Conservation (phyloP, 352 stramenopile genomes). For the Pythium brassicae region DNA sequence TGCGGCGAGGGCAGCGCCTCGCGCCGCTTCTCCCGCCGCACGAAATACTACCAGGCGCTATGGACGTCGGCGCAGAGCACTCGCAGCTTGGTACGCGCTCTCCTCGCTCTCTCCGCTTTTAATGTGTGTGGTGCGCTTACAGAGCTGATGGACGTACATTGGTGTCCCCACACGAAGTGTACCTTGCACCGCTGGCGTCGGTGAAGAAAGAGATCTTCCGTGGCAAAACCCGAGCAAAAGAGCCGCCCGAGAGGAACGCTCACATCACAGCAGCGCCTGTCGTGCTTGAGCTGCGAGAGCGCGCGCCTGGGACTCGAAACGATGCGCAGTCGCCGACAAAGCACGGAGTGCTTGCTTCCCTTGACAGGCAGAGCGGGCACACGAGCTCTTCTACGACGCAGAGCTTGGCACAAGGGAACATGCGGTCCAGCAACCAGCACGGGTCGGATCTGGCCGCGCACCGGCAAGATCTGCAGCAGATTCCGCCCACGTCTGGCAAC, state of each 20-base stretch:
- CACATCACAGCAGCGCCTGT: constrained; percentile 4
- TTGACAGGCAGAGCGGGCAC: neutral
- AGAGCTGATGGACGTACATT: no score
- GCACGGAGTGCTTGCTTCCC: constrained; percentile 1
- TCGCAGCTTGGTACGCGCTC: constrained; percentile 26
- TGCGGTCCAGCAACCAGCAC: neutral
- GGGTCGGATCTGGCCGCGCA: neutral
- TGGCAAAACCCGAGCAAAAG: constrained; percentile 6
- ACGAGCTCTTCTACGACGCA: neutral
- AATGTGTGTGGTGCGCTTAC: neutral
- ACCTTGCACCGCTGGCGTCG: constrained; percentile 29
- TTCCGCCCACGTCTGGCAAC: neutral
- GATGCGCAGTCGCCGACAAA: constrained; percentile 3
- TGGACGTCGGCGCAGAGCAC: constrained; percentile 24
- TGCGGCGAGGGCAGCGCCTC: neutral
- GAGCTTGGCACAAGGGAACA: neutral
- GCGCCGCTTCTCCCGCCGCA: constrained; percentile 23
- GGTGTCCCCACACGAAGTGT: constrained; percentile 18
- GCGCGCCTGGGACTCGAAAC: neutral
- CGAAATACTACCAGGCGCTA: constrained; percentile 13
- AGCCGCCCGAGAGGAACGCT: neutral
- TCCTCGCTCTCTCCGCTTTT: neutral
- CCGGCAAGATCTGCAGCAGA: neutral
- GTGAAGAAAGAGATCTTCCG: constrained; percentile 40
- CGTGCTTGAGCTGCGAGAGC: neutral